Conservation (phyloP, 2,329 filamentous ascomycete species). For the Biscogniauxia marginata region DNA sequence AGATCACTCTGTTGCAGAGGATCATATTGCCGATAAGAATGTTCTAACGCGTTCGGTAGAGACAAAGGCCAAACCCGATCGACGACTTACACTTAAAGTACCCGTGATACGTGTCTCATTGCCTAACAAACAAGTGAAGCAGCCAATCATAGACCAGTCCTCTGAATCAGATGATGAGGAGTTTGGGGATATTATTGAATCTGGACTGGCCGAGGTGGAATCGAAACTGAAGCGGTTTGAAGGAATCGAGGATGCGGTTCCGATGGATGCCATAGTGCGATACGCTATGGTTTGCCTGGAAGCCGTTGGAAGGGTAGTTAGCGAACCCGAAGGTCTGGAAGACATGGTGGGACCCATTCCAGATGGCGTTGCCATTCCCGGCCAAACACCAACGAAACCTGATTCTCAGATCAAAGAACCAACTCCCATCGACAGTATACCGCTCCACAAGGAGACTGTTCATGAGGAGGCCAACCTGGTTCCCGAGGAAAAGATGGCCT, state of each 20-base stretch:
- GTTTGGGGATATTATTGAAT: conserved; percentile 55
- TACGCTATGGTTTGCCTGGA: conserved; percentile 50
- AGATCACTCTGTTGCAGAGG: conserved; percentile 3
- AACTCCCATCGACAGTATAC: conserved; percentile 6
- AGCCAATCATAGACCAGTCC: conserved; percentile 39
- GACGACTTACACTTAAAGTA: conserved; percentile 18
- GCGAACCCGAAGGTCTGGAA: conserved; percentile 42
- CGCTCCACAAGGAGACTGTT: neutral
- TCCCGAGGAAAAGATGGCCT: conserved; percentile 17
- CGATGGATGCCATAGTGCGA: conserved; percentile 43
- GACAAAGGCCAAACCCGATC: conserved; percentile 2
- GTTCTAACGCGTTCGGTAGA: conserved; percentile 3
- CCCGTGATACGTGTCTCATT: conserved; percentile 37
- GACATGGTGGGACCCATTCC: conserved; percentile 45
- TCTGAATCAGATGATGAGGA: conserved; percentile 58
- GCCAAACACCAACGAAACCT: conserved; percentile 15
- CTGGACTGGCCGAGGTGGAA: conserved; percentile 52
- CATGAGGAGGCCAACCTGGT: conserved; percentile 6
- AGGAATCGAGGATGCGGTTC: conserved; percentile 36
- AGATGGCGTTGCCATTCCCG: conserved; percentile 28
- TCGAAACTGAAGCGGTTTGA: conserved; percentile 48
- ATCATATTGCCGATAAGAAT: conserved; percentile 7
- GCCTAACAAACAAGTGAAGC: conserved; percentile 36
- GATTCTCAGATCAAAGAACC: conserved; percentile 23
- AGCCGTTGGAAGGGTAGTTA: conserved; percentile 47